A percentile compares a stretch with the other conserved stretches of the same genome.
phyloP scores from a whole-genome alignment of 805 yeast genomes.

The Barnettozyma salicaria region DNA sequence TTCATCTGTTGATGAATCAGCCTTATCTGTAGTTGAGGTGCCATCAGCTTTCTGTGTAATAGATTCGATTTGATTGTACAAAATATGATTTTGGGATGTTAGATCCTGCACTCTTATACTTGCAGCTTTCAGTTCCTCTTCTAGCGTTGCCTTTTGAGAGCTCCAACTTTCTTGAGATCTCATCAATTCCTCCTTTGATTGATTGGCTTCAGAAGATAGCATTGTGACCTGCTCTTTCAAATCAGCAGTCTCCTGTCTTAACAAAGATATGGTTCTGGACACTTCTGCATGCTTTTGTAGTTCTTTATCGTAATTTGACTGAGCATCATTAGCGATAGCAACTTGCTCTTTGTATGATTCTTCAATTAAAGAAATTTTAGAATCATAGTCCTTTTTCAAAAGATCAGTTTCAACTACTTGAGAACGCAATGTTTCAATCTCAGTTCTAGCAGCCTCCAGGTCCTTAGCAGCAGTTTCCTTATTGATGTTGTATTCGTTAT shows the following conservation, averaged over 20 bases:
- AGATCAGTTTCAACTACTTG: slow-evolving; percentile 23
- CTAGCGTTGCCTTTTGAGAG: slow-evolving; percentile 35
- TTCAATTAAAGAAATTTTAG: slow-evolving; percentile 27
- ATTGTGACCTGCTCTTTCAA: slow-evolving; percentile 26
- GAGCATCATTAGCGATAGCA: slow-evolving; percentile 42
- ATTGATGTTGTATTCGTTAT: slow-evolving; percentile 27
- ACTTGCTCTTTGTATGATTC: slow-evolving; percentile 40
- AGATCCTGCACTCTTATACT: slow-evolving; percentile 48
- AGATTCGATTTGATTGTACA: slow-evolving; percentile 61
- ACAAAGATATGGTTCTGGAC: slow-evolving; percentile 33
- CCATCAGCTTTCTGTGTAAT: slow-evolving; percentile 19
- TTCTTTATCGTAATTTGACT: slow-evolving; percentile 50
- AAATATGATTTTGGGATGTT: slow-evolving; percentile 58
- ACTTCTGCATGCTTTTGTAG: slow-evolving; percentile 49
- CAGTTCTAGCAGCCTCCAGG: slow-evolving; percentile 14
- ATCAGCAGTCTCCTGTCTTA: slow-evolving; percentile 34
- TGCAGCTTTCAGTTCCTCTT: slow-evolving; percentile 42
- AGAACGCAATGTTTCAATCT: slow-evolving; percentile 16
- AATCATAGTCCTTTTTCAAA: slow-evolving; percentile 27
- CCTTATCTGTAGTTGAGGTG: slow-evolving; percentile 2
- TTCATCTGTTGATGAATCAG: slow-evolving; percentile 25
- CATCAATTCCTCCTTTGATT: slow-evolving; percentile 29
- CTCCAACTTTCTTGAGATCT: slow-evolving; percentile 41
- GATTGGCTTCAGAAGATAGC: slow-evolving; percentile 26
- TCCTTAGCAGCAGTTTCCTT: slow-evolving; percentile 24